phyloP scores from a whole-genome alignment of 495 filamentous ascomycete species.

The Annulohypoxylon nitens region DNA sequence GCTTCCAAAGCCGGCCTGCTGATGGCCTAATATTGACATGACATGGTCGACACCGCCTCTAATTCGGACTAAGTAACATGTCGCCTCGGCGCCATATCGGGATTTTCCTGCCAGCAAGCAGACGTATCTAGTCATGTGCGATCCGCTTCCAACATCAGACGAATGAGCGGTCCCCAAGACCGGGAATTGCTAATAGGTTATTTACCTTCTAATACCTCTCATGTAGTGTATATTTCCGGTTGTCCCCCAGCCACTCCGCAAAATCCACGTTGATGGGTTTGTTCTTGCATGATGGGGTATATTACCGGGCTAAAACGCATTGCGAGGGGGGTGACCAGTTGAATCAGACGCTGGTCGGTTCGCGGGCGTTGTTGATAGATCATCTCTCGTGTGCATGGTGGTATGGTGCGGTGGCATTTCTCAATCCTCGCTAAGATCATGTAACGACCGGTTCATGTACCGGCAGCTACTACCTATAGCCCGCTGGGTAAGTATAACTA shows the following conservation, averaged over 20 bases:
- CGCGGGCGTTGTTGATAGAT: constrained; percentile 21
- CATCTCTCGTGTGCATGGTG: constrained; percentile 27
- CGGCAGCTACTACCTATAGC: constrained; percentile 22
- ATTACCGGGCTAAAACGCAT: constrained; percentile 23
- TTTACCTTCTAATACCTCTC: constrained; percentile 12
- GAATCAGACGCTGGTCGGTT: constrained; percentile 5
- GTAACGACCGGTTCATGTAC: constrained; percentile 25
- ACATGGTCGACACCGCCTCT: constrained; percentile 15
- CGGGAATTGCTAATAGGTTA: constrained; percentile 35
- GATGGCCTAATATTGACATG: constrained; percentile 11
- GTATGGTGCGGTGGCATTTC: constrained; percentile 15
- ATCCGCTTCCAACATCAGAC: constrained; percentile 18
- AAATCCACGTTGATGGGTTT: constrained; percentile 25
- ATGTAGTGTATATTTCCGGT: constrained; percentile 26
- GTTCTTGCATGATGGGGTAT: constrained; percentile 13
- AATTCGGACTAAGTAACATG: constrained; percentile 19
- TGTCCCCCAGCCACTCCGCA: constrained; percentile 12
- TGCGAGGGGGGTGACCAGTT: constrained; percentile 2
- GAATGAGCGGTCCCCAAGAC: constrained; percentile 37
- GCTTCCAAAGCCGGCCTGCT: constrained; percentile 7
- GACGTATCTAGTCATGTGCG: constrained; percentile 41
- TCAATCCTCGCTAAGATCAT: constrained; percentile 27
- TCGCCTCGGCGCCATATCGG: constrained; percentile 39
- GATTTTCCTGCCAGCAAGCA: constrained; percentile 34
- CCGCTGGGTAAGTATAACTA: constrained; percentile 20